These are phyloP conservation scores for Septoria linicola DNA, from an alignment of 2,329 filamentous ascomycete genomes.

Conservation along the genomic window DNA sequence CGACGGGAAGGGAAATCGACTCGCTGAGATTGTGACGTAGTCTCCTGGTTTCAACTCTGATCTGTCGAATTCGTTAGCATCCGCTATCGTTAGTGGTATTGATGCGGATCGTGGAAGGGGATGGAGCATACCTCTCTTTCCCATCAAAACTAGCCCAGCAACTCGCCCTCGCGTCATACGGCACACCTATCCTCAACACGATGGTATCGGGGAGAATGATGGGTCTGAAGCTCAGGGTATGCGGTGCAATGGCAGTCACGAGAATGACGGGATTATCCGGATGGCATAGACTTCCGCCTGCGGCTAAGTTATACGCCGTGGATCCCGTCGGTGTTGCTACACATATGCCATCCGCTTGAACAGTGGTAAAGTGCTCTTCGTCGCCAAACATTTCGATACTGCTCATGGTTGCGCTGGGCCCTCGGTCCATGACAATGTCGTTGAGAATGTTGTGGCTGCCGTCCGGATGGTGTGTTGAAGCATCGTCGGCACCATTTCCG, in stretches of 20 bases:
- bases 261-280: conserved; percentile 96
- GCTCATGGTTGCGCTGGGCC: conserved; percentile 92
- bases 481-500: conserved; percentile 79
- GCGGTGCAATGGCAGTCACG: conserved; percentile 89
- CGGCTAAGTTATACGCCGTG: conserved; percentile 92
- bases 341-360: conserved; percentile 89
- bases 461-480: conserved; percentile 80
- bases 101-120: background rate
- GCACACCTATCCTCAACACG: conserved; percentile 88
- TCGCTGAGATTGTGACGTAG: conserved; percentile 81
- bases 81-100: background rate
- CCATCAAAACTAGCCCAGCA: conserved; percentile 99
- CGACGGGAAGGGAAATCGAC: conserved; percentile 74
- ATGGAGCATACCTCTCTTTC: conserved; percentile 62
- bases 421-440: conserved; percentile 92
- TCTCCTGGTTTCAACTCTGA: conserved; percentile 71
- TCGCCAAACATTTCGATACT: conserved; percentile 90
- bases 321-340: conserved; percentile 92
- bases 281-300: conserved; percentile 91
- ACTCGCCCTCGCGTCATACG: conserved; percentile 82
- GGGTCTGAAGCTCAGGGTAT: conserved; percentile 92
- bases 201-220: conserved; percentile 96
- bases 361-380: conserved; percentile 90
- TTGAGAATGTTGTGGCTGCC: conserved; percentile 88
- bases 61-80: conserved; percentile 19